Evolutionary conservation across 352 stramenopile species (phyloP), one percentile per base, ranked within the genome.

Genomic region (Globisporangium mamillatum): DNA sequence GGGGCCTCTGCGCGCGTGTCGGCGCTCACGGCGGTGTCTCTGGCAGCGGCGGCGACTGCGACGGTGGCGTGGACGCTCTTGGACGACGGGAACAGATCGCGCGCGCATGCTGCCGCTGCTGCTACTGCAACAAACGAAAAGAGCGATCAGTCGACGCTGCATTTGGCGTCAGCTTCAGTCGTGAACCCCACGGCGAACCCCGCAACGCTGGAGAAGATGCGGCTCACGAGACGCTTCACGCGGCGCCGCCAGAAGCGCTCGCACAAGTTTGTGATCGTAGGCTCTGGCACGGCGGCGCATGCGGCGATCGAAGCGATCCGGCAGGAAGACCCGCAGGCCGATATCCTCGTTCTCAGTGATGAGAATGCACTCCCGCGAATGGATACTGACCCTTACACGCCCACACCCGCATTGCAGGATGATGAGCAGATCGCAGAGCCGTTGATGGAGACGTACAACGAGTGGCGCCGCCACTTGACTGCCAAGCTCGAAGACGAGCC

Each of bases 231-330:
- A 14, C 81, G 81, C 50, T 90, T 91, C 63, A 91, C 81, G 56
- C 83, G 83, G 7, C 79, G 81, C 9, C 88, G 86, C 24, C 81
- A 92, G 65, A 86, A 86, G 36, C 90, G 90, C 60, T 80, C 88
- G 57, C 96, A 97, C 66, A 74, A 79, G 53, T 98, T 94, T 69
- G 91, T 98, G 63, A 94, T 98, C 60, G 76, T 97, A 1, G 92
- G 92, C 8, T 94, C 86, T 2, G 90, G 90, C 18, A 97, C 92
- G 3, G 83, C 92, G 22, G 92, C 92, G 14, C 91, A 96, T 71
- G 90, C 92, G 0, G 92, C 92, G 27, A 95, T 98, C 63, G 92
- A 98, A 68, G 88, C 91, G 27, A 97, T 98, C 60, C 83, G 92
- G 18, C 89, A 97, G 71, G 78, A 89, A 57, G 76, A 94, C 24